Evolutionary conservation across 2,329 filamentous ascomycete genomes (phyloP), one percentile per base, ranked within the genome.

Genomic region (Trichoderma breve): DNA sequence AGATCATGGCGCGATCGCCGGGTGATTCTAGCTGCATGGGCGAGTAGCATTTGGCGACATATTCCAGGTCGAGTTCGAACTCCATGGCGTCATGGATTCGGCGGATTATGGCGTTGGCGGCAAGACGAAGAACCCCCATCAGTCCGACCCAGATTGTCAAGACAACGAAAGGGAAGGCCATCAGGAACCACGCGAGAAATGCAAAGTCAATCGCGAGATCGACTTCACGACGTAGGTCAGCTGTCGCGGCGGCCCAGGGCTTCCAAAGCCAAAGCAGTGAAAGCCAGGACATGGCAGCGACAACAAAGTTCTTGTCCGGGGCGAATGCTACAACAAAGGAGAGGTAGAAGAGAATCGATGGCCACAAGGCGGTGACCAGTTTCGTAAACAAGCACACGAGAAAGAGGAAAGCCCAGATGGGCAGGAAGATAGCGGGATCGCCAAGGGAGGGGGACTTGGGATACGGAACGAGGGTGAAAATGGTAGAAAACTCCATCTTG

Each of bases 11-110:
- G 58, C 30, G 34, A 58, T 73, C 69, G n/a, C 70, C 36, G 36
- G 21, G 18, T 11, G 60, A 71, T 14, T n/a, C 53, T 15, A 39
- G 69, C n/a, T 61, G 39, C 39, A 60, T 72, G 21, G 72, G 70
- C 63, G 36, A 64, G 60, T 73, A 73, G 70, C 72, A 73, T 61
- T 68, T 69, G 62, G 65, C 24, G 24, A 73, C 15, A 34, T 69
- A 69, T 9, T 73, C 69, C 26, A 71, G 62, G 57, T 60, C 43
- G 43, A 69, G 11, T 62, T 67, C 62, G 43, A 71, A 71, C 24
- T 73, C 72, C 55, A 69, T 57, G 47, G 43, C 32, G 12, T 6
- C 58, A 62, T 62, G 61, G 47, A 67, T 67, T 53, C 64, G 68
- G 68, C 68, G 68, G 43, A 63, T 26, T n/a, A 73, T 64, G 32